Conservation (phyloP, 2,329 filamentous ascomycete genomes). For the Anthostomella pinea region DNA sequence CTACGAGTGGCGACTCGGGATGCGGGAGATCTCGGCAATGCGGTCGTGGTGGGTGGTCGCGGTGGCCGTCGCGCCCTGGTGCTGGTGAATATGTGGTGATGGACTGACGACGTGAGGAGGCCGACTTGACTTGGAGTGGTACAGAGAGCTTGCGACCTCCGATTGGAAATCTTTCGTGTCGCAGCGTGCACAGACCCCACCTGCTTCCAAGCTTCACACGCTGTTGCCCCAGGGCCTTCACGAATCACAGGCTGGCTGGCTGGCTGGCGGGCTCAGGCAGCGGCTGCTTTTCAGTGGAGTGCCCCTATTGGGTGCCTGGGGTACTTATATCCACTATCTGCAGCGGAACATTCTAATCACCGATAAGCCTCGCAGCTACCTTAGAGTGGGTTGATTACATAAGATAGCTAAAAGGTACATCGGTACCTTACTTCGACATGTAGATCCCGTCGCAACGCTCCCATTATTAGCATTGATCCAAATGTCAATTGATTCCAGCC, state of each 20-base stretch:
- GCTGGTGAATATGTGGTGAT: neutral
- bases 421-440: neutral
- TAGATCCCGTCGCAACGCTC: too few relatives aligned
- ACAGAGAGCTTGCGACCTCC: conserved; percentile 13
- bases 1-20: too few relatives aligned
- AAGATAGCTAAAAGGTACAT: neutral
- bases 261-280: too few relatives aligned
- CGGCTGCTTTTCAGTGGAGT: too few relatives aligned
- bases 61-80: neutral
- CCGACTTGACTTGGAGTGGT: conserved; percentile 14
- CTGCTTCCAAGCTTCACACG: neutral
- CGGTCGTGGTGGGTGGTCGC: neutral
- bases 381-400: too few relatives aligned
- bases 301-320: too few relatives aligned
- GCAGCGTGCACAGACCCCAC: conserved; percentile 4
- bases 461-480: neutral
- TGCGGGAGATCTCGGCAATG: neutral
- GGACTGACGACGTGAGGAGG: neutral
- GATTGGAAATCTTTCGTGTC: conserved; percentile 27
- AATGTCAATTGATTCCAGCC: neutral
- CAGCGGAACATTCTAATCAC: conserved; percentile 1
- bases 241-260: too few relatives aligned
- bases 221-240: too few relatives aligned
- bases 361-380: conserved; percentile 1
- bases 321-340: too few relatives aligned